Evolutionary conservation across 176 grass and related monocot genomes (phyloP).

Genomic region (Tillandsia leiboldiana): DNA sequence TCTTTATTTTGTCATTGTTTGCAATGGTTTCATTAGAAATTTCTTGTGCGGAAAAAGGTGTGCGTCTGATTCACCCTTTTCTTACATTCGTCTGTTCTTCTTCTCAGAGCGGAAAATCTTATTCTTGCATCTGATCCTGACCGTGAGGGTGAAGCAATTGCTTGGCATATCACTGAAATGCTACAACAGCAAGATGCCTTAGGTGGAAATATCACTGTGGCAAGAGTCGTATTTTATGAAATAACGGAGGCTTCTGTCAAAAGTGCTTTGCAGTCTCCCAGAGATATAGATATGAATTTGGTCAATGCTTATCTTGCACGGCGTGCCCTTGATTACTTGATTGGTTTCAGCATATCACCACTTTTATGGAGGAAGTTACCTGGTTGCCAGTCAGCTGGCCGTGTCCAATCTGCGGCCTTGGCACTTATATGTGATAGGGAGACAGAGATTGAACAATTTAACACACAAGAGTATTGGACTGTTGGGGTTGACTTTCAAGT

Average conservation of each 20-base stretch:
- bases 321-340: slow-evolving; percentile 88
- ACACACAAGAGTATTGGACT: slow-evolving; percentile 76
- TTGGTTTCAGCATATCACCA: slow-evolving; percentile 91
- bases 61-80: neutral
- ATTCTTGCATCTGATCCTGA: slow-evolving; percentile 99
- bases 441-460: slow-evolving; percentile 75
- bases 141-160: slow-evolving; percentile 96
- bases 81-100: slow-evolving; percentile 12
- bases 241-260: slow-evolving; percentile 53
- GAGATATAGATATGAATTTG: slow-evolving; percentile 78
- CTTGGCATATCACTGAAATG: slow-evolving; percentile 97
- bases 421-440: slow-evolving; percentile 87
- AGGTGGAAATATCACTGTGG: slow-evolving; percentile 42
- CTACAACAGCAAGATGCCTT: slow-evolving; percentile 77
- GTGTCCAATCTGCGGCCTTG: slow-evolving; percentile 92
- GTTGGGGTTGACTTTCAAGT: slow-evolving; percentile 42
- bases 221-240: slow-evolving; percentile 95
- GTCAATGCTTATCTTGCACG: slow-evolving; percentile 97
- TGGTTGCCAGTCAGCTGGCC: slow-evolving; percentile 86
- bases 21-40: neutral
- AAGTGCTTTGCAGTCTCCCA: slow-evolving; percentile 13
- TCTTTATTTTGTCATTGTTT: neutral
- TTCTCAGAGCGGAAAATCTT: slow-evolving; percentile 74
- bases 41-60: neutral
- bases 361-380: slow-evolving; percentile 95